phyloP scores from a whole-genome alignment of 148 eudicot genomes.

The Mesembryanthemum crystallinum region DNA sequence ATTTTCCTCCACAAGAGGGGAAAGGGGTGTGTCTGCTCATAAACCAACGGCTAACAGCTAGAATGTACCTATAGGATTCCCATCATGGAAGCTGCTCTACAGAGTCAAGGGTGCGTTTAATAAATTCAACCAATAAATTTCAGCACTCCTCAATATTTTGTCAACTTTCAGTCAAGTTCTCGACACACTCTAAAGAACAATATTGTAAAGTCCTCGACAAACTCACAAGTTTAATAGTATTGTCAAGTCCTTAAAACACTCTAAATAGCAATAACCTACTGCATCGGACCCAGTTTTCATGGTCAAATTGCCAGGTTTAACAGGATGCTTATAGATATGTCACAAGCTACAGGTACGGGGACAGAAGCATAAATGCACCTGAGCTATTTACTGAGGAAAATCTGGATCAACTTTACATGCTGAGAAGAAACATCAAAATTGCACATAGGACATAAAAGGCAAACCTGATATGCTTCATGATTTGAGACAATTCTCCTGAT shows the following conservation, averaged over 20 bases:
- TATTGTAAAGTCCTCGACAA: too few relatives aligned
- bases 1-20: too few relatives aligned
- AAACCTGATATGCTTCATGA: slow-evolving; percentile 94
- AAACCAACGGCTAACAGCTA: too few relatives aligned
- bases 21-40: too few relatives aligned
- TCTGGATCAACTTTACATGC: neutral
- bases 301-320: neutral
- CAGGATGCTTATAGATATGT: neutral
- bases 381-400: neutral
- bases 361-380: neutral
- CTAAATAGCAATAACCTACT: neutral
- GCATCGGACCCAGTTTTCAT: neutral
- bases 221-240: neutral
- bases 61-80: too few relatives aligned
- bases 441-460: neutral
- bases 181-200: too few relatives aligned
- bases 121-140: too few relatives aligned
- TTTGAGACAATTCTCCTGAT: slow-evolving; percentile 89
- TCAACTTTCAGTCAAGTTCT: too few relatives aligned
- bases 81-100: too few relatives aligned
- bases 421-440: neutral
- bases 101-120: too few relatives aligned
- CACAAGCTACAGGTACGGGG: neutral
- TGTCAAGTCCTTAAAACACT: neutral
- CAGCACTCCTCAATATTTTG: too few relatives aligned